Evolutionary conservation across 2,329 filamentous ascomycete genomes (phyloP), one percentile per base, ranked within the genome.

Genomic region (Fusarium paranaense): DNA sequence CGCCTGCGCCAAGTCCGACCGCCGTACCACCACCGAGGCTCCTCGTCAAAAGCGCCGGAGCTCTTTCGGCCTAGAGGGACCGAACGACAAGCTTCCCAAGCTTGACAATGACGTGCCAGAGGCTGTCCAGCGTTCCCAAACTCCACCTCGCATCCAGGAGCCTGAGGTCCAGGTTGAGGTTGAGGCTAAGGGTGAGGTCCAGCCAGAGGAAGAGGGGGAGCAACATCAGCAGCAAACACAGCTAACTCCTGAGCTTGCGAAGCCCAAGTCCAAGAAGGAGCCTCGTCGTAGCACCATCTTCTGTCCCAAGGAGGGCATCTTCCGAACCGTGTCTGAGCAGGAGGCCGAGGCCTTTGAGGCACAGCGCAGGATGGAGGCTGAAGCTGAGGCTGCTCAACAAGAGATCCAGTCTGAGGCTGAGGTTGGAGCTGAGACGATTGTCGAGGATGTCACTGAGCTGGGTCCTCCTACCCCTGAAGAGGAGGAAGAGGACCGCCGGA

Each of bases 261-360:
- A 70, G 37, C 70, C 80, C 40, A 82, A 76, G 69, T 79, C 81
- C 13, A 83, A 78, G 64, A 82, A 84, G 62, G 85, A 80, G 76
- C 84, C 81, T 65, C 87, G 84, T 74, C 87, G 79, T 30, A 88
- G 85, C 77, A 89, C 87, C 40, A 86, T 91, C 63, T 89, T 92
- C 75, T 87, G 90, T 14, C 89, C 91, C 6, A 87, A 88, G 20
- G 87, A 92, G 77, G 92, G 90, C 57, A 89, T 90, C 64, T 92
- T 92, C 79, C 87, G 88, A 57, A 90, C 90, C 3, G 82, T 91
- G 52, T 89, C 90, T 2, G 86, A 90, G 72, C 83, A 87, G 68
- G 87, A 89, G 67, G 84, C 86, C 13, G 84, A 85, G 20, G 84
- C 83, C 6, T 79, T 87, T 65, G 82, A 86, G 66, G 80, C 78